Evolutionary conservation across 345 rosid species (phyloP), one percentile per base, ranked within the genome.

Genomic region (Draba incana): DNA sequence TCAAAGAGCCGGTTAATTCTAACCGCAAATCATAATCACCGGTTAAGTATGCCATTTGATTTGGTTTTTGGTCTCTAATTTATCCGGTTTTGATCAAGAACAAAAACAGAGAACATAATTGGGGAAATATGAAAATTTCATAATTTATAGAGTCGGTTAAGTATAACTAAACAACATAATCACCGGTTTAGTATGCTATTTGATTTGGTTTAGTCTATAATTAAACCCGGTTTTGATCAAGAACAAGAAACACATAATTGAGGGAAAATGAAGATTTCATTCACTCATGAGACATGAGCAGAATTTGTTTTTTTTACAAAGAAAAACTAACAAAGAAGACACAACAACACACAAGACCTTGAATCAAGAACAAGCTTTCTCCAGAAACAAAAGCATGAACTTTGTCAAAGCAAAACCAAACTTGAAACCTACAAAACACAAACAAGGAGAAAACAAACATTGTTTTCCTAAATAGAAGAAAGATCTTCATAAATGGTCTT

Each of bases 401-500:
- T 46, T 46, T 57, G 61, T 48, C 43, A 23, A 57, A 64, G 56
- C 51, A 48, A 33, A 66, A 65, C 16, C 52, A 50, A 66, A 51
- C 72, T 51, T 6, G 37, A 31, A 31, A 44, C 68, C 73, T 74
- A 66, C 67, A 37, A 59, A 57, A 33, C 54, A 42, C 16, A 47
- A 20, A 20, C 20, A 20, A 20, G 20, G 23, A 4, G 39, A 4
- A n/a, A n/a, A 28, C 23, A 10, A 16, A 57, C 51, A 30, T 28
- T 55, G 48, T 12, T 20, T 20, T 41, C 54, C 79, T 87, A 93
- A 66, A 94, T 84, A 0, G 99, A 91, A 9, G 99, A 94, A 20
- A 94, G 95, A 81, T 94, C 99, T 82, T 94, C 99, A 52, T 94
- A 94, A 59, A 91, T 86, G 55, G 92, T 82, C 85, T 94, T 94